Conservation (phyloP, 139 green algal genomes). For the Micromonas pusilla region DNA sequence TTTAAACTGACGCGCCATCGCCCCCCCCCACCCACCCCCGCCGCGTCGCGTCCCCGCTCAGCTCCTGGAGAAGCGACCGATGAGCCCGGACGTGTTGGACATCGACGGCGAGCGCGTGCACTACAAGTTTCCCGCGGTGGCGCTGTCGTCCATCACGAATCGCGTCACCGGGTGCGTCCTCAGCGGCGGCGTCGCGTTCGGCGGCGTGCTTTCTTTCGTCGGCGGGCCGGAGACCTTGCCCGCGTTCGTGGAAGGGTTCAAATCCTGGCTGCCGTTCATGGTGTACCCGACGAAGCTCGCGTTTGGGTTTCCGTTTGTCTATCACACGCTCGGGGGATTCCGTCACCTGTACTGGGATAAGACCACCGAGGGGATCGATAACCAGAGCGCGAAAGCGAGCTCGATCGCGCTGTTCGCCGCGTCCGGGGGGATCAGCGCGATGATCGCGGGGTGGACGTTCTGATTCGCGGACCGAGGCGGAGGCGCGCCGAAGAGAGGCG, state of each 20-base stretch:
- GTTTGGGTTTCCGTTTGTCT: constrained; percentile 77
- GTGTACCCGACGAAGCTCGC: constrained; percentile 61
- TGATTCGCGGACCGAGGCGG: no score
- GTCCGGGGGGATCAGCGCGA: constrained; percentile 1
- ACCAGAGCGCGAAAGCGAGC: constrained; percentile 26
- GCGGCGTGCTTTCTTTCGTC: constrained; percentile 47
- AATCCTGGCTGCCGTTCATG: constrained; percentile 49
- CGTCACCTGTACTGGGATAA: constrained; percentile 34
- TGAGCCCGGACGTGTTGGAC: constrained; percentile 86
- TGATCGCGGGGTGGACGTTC: constrained; percentile 2
- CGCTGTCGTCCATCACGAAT: constrained; percentile 82
- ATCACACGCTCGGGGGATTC: constrained; percentile 69
- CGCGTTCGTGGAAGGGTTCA: constrained; percentile 49
- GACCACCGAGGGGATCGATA: constrained; percentile 27
- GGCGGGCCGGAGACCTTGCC: constrained; percentile 65
- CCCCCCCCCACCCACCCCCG: neutral
- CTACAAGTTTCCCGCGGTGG: constrained; percentile 84
- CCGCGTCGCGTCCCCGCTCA: constrained; percentile 35
- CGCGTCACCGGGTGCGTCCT: constrained; percentile 62
- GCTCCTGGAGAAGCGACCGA: constrained; percentile 73
- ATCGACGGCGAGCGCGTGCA: constrained; percentile 63
- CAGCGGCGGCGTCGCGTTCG: constrained; percentile 50
- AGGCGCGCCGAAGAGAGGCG: no score
- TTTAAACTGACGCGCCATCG: neutral
- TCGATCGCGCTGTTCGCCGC: constrained; percentile 31